Percentiles rank a stretch among this genome's conserved stretches.
phyloP scores from a whole-genome alignment of 2,329 filamentous ascomycete genomes.

The Diaporthe sp. region DNA sequence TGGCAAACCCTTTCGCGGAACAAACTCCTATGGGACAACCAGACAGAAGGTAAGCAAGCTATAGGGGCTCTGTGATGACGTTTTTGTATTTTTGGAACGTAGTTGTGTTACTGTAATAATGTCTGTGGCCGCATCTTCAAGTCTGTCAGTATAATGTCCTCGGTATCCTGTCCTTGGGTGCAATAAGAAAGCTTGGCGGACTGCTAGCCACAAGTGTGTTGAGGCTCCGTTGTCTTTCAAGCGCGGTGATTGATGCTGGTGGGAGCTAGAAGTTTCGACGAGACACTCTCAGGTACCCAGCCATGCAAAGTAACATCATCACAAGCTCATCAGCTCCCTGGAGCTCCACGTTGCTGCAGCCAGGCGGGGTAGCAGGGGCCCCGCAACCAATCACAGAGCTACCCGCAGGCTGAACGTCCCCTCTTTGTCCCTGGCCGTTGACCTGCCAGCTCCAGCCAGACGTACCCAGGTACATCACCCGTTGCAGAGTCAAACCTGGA shows the following conservation, averaged over 20 bases:
- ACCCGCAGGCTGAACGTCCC: not conserved
- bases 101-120: not conserved
- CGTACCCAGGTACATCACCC: slow-evolving; percentile 1
- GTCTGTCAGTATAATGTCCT: not conserved
- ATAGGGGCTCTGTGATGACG: not conserved
- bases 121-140: too few relatives aligned
- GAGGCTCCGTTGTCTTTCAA: not conserved
- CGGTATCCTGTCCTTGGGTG: not conserved
- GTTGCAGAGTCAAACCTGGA: not conserved
- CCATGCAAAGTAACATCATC: slow-evolving; percentile 25
- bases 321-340: slow-evolving; percentile 8
- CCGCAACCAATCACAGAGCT: slow-evolving; percentile 5
- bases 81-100: not conserved
- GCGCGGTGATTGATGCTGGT: not conserved
- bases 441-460: slow-evolving; percentile 3
- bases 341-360: not conserved
- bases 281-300: not conserved
- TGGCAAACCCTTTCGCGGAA: too few relatives aligned
- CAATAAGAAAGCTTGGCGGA: not conserved
- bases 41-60: not conserved
- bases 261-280: slow-evolving; percentile 11
- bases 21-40: not conserved
- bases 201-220: not conserved
- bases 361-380: not conserved
- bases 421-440: not conserved